These are phyloP conservation scores for Talaromyces wortmannii DNA, from an alignment of 495 filamentous ascomycete genomes.

Conservation along the genomic window DNA sequence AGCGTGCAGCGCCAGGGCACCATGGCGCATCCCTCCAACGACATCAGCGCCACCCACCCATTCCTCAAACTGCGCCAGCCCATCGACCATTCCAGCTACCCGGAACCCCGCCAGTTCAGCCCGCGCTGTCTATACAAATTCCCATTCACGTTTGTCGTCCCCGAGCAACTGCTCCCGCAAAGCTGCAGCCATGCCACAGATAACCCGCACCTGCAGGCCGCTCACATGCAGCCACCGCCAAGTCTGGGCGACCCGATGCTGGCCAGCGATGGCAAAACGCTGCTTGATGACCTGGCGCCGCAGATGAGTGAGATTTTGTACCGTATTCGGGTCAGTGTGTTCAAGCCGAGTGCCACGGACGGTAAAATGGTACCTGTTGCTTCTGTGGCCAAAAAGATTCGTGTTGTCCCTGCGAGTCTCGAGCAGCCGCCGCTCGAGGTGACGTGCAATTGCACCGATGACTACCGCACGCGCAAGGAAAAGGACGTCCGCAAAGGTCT, in stretches of 20 bases:
- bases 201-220: slow-evolving; percentile 54
- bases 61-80: slow-evolving; percentile 85
- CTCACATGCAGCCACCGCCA: slow-evolving; percentile 76
- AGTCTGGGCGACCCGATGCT: slow-evolving; percentile 65
- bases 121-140: slow-evolving; percentile 61
- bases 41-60: slow-evolving; percentile 46
- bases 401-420: slow-evolving; percentile 64
- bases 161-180: slow-evolving; percentile 58
- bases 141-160: slow-evolving; percentile 85
- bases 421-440: slow-evolving; percentile 67
- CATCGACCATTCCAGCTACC: slow-evolving; percentile 59
- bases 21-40: slow-evolving; percentile 35
- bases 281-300: slow-evolving; percentile 76
- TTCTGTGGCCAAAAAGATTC: slow-evolving; percentile 54
- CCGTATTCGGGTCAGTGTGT: slow-evolving; percentile 53
- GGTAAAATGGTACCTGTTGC: slow-evolving; percentile 30
- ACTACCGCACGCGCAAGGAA: slow-evolving; percentile 63
- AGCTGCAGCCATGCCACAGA: slow-evolving; percentile 51
- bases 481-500: slow-evolving; percentile 73
- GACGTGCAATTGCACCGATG: slow-evolving; percentile 38
- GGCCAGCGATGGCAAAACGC: slow-evolving; percentile 37
- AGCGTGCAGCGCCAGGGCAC: slow-evolving; percentile 44
- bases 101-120: slow-evolving; percentile 61
- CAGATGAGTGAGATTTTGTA: slow-evolving; percentile 77
- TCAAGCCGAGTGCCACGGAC: slow-evolving; percentile 19